Percentiles rank a stretch among this genome's conserved stretches.
phyloP scores from a whole-genome alignment of 768 basidiomycete species.

The Rhizopogon salebrosus region DNA sequence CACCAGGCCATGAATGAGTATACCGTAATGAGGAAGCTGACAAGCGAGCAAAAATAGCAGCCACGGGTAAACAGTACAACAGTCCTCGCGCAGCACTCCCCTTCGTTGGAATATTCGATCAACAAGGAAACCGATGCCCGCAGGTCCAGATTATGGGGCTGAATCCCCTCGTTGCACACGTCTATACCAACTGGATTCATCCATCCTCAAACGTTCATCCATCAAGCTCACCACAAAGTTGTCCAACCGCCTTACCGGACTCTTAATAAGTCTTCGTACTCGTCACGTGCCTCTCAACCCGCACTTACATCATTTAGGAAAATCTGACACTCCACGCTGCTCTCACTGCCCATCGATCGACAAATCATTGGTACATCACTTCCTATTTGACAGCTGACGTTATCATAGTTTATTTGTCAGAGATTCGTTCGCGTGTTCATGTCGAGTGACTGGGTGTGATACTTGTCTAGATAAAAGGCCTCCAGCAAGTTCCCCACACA shows the following conservation, averaged over 20 bases:
- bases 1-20: background rate
- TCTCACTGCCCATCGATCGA: conserved; percentile 11
- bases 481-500: too few species aligned
- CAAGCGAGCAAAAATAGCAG: background rate
- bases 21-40: background rate
- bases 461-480: too few species aligned
- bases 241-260: conserved; percentile 10
- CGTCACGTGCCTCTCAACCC: conserved; percentile 25
- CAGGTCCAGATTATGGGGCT: background rate
- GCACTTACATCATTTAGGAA: conserved; percentile 25
- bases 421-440: too few species aligned
- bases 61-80: background rate
- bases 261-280: conserved; percentile 27
- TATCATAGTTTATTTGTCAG: too few species aligned
- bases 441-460: too few species aligned
- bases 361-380: conserved; percentile 29
- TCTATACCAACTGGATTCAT: background rate
- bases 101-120: too few species aligned
- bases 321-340: conserved; percentile 21
- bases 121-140: background rate
- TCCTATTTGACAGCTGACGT: conserved; percentile 20
- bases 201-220: background rate
- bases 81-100: background rate
- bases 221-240: conserved; percentile 4
- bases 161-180: background rate